Evolutionary conservation across 352 stramenopile species (phyloP).

Genomic region (Phytophthora palmivora): DNA sequence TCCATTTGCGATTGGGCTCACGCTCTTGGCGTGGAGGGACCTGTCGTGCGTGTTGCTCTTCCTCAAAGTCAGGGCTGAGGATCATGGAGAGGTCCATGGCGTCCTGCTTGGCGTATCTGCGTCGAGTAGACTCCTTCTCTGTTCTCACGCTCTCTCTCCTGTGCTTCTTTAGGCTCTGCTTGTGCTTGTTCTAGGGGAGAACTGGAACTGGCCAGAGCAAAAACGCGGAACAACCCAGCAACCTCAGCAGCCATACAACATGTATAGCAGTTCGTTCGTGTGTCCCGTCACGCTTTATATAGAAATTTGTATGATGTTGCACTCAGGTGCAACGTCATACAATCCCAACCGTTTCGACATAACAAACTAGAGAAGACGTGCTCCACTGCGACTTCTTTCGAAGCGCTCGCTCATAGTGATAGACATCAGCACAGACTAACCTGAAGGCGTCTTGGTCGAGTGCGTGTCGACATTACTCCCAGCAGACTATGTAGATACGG

Average conservation of each 20-base stretch:
- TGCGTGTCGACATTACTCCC: too few species aligned
- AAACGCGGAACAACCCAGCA: conserved; percentile 53
- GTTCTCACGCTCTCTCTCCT: conserved; percentile 16
- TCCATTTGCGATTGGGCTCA: conserved; percentile 42
- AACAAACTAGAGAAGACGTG: conserved; percentile 9
- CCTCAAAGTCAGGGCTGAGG: conserved; percentile 48
- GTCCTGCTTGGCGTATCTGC: conserved; percentile 5
- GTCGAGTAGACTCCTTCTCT: conserved; percentile 3
- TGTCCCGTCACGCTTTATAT: conserved; percentile 53
- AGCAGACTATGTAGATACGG: conserved; percentile 2
- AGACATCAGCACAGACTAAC: background rate
- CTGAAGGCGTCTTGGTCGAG: background rate
- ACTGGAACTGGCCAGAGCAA: conserved; percentile 27
- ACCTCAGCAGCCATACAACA: conserved; percentile 35
- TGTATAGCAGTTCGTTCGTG: conserved; percentile 42
- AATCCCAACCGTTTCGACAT: conserved; percentile 23
- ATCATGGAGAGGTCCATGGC: conserved; percentile 66
- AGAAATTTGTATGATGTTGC: conserved; percentile 35
- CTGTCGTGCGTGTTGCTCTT: conserved; percentile 24
- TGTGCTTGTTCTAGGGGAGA: background rate
- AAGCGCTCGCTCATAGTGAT: background rate
- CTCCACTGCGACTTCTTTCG: background rate
- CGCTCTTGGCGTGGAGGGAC: conserved; percentile 6
- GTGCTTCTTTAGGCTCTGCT: conserved; percentile 34
- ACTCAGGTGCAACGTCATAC: conserved; percentile 31